These are phyloP conservation scores for Microbotryum violaceum DNA, from an alignment of 1,284 basidiomycete species.

Conservation along the genomic window DNA sequence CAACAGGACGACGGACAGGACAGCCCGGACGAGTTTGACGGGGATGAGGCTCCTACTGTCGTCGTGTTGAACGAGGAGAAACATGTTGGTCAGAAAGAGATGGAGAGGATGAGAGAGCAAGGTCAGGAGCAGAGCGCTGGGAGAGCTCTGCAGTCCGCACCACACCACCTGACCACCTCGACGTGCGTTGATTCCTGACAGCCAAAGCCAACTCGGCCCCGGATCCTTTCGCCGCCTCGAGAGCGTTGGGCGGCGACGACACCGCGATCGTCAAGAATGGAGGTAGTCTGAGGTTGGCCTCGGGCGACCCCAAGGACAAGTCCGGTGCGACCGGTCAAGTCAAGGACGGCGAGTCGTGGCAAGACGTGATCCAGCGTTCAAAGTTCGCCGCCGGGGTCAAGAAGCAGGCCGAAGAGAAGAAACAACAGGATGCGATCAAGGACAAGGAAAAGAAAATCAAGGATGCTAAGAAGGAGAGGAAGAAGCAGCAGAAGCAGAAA, in stretches of 20 bases:
- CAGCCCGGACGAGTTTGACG: constrained; percentile 25
- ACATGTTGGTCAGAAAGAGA: constrained; percentile 20
- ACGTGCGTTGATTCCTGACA: neutral
- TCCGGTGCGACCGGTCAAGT: neutral
- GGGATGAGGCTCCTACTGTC: constrained; percentile 28
- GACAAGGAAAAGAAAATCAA: constrained; percentile 7
- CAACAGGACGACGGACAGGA: constrained; percentile 7
- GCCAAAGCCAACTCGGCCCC: constrained; percentile 4
- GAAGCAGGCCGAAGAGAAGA: neutral
- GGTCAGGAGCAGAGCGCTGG: constrained; percentile 1
- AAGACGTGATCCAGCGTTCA: constrained; percentile 15
- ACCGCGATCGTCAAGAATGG: neutral
- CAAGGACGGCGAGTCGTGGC: constrained; percentile 16
- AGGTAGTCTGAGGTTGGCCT: constrained; percentile 18
- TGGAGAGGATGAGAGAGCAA: constrained; percentile 17
- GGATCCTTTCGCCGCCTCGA: constrained; percentile 10
- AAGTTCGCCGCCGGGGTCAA: neutral
- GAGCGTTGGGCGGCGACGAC: neutral
- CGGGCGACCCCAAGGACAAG: constrained; percentile 7
- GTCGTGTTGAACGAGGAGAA: constrained; percentile 30
- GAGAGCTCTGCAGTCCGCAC: no score
- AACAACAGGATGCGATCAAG: neutral
- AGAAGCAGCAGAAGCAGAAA: constrained; percentile 18
- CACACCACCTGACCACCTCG: no score
- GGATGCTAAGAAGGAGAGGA: constrained; percentile 4